phyloP scores from a whole-genome alignment of 2,329 filamentous ascomycete species.

The Mycosphaerella arachidis region DNA sequence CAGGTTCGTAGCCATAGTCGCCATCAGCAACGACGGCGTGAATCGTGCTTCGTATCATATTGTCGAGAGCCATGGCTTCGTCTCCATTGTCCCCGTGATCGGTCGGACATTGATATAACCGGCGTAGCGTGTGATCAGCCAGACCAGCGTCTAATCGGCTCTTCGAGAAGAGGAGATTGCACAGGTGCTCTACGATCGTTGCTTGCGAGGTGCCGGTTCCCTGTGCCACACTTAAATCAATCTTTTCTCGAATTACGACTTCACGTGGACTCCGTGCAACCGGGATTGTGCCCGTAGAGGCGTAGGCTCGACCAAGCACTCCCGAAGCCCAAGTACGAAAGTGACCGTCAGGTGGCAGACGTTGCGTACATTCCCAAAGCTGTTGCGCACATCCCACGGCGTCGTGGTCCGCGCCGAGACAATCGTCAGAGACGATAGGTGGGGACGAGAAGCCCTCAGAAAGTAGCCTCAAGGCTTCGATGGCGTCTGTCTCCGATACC shows the following conservation, averaged over 20 bases:
- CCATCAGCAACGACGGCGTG: conserved; percentile 23
- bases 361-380: conserved; percentile 23
- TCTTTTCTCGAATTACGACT: background rate
- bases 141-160: conserved; percentile 40
- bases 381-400: conserved; percentile 43
- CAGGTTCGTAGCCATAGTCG: conserved; percentile 26
- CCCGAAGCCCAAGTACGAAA: conserved; percentile 74
- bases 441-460: conserved; percentile 69
- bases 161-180: conserved; percentile 21
- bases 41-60: conserved; percentile 25
- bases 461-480: conserved; percentile 67
- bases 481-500: conserved; percentile 64
- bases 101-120: conserved; percentile 18
- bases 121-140: conserved; percentile 39
- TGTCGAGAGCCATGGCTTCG: conserved; percentile 28
- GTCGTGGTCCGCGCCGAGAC: conserved; percentile 63
- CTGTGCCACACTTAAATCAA: background rate
- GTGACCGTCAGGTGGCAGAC: conserved; percentile 15
- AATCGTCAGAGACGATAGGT: conserved; percentile 55
- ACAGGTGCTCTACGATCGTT: conserved; percentile 35
- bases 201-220: conserved; percentile 28
- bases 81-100: conserved; percentile 12
- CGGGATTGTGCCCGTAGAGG: conserved; percentile 39
- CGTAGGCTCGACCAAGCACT: conserved; percentile 78
- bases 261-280: background rate